A percentile compares a stretch with the other conserved stretches of the same genome.
phyloP scores from a whole-genome alignment of 1,284 basidiomycete genomes.

The Apiotrichum mycotoxinovorans region DNA sequence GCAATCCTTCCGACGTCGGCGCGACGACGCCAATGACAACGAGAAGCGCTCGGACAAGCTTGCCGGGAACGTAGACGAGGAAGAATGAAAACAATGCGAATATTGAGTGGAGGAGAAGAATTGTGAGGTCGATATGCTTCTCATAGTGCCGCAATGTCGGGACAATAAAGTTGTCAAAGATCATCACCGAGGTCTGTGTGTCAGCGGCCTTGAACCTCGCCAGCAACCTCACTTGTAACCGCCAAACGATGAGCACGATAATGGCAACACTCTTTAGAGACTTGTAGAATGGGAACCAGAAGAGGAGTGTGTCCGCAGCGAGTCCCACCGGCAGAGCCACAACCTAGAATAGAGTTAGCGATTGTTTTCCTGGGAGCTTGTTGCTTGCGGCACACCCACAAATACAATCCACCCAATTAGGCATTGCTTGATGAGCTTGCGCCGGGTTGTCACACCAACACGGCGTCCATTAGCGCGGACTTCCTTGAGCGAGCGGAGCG shows the following conservation, averaged over 20 bases:
- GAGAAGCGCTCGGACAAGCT: background rate
- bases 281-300: constrained; percentile 41
- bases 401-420: constrained; percentile 36
- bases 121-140: constrained; percentile 36
- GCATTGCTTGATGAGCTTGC: constrained; percentile 28
- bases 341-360: constrained; percentile 21
- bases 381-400: constrained; percentile 18
- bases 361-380: background rate
- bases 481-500: constrained; percentile 30
- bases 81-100: constrained; percentile 22
- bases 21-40: background rate
- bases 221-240: constrained; percentile 29
- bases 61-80: constrained; percentile 7
- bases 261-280: constrained; percentile 25
- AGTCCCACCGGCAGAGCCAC: constrained; percentile 13
- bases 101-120: constrained; percentile 28
- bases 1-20: background rate
- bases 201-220: background rate
- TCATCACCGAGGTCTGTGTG: constrained; percentile 24
- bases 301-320: constrained; percentile 19
- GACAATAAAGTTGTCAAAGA: constrained; percentile 23
- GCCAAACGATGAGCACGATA: constrained; percentile 21
- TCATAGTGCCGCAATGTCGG: constrained; percentile 31
- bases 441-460: constrained; percentile 28
- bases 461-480: constrained; percentile 32